These are phyloP conservation scores for Microstroma glucosiphilum DNA, from an alignment of 1,284 basidiomycete genomes.

Conservation along the genomic window DNA sequence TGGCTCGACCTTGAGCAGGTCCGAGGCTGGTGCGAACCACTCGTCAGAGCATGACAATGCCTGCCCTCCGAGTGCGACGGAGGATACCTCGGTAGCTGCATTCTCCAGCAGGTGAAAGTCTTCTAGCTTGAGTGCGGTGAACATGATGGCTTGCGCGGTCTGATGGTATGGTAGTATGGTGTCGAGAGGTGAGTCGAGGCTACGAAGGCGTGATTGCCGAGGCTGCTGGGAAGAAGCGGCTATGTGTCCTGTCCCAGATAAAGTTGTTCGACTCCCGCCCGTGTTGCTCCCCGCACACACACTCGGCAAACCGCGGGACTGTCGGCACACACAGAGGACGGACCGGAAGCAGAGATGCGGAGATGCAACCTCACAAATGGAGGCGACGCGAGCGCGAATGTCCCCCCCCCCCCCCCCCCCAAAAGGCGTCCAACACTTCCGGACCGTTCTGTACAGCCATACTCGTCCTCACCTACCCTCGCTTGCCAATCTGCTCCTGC, in stretches of 20 bases:
- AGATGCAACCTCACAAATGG: too few species aligned
- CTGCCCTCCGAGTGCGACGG: conserved; percentile 71
- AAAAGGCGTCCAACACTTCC: too few species aligned
- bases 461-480: neutral
- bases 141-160: neutral
- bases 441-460: neutral
- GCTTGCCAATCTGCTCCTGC: neutral
- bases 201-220: too few species aligned
- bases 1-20: conserved; percentile 63
- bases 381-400: too few species aligned
- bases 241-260: too few species aligned
- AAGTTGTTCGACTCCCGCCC: too few species aligned
- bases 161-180: neutral
- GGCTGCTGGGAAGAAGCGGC: too few species aligned
- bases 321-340: too few species aligned
- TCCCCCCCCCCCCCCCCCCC: too few species aligned
- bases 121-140: conserved; percentile 6
- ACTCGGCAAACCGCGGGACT: too few species aligned
- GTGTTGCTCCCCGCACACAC: too few species aligned
- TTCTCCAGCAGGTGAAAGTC: conserved; percentile 18
- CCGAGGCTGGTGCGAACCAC: conserved; percentile 82
- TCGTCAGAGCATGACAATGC: conserved; percentile 81
- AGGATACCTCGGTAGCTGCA: conserved; percentile 67
- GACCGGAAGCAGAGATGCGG: too few species aligned
- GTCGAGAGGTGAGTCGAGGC: neutral